Evolutionary conservation across 1,284 basidiomycete species (phyloP).

Genomic region (Leccinum ponderosum): DNA sequence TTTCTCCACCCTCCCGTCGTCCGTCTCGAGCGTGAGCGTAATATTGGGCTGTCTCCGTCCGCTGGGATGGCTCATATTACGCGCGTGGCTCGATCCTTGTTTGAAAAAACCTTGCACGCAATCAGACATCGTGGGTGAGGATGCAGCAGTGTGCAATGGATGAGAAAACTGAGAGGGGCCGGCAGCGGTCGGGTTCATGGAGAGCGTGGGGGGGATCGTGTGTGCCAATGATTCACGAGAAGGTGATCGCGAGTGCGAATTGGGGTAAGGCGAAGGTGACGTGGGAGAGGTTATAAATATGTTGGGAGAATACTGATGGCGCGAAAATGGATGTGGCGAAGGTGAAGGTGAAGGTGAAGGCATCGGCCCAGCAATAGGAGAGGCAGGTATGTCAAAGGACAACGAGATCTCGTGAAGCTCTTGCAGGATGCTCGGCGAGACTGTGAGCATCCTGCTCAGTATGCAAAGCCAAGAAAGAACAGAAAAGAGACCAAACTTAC

Average conservation of each 20-base stretch:
- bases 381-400: constrained; percentile 20
- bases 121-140: constrained; percentile 65
- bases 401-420: constrained; percentile 44
- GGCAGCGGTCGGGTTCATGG: constrained; percentile 5
- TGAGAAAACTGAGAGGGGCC: constrained; percentile 29
- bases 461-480: neutral
- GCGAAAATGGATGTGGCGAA: constrained; percentile 18
- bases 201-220: constrained; percentile 16
- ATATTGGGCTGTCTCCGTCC: constrained; percentile 28
- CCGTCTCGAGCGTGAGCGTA: constrained; percentile 26
- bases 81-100: constrained; percentile 9
- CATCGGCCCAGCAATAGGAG: constrained; percentile 17
- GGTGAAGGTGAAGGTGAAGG: constrained; percentile 30
- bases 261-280: constrained; percentile 36
- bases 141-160: constrained; percentile 51
- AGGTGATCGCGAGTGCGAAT: constrained; percentile 36
- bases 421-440: constrained; percentile 57
- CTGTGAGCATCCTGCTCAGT: constrained; percentile 35
- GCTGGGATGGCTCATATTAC: constrained; percentile 11
- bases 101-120: constrained; percentile 40
- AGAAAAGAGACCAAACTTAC: constrained; percentile 14
- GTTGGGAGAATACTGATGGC: constrained; percentile 49
- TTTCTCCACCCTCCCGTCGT: constrained; percentile 39
- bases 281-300: constrained; percentile 71
- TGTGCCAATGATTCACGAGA: constrained; percentile 24